Percentiles rank a stretch among this genome's conserved stretches.
Evolutionary conservation across 495 filamentous ascomycete genomes (phyloP).

Genomic region (Trichoderma orchidacearum): DNA sequence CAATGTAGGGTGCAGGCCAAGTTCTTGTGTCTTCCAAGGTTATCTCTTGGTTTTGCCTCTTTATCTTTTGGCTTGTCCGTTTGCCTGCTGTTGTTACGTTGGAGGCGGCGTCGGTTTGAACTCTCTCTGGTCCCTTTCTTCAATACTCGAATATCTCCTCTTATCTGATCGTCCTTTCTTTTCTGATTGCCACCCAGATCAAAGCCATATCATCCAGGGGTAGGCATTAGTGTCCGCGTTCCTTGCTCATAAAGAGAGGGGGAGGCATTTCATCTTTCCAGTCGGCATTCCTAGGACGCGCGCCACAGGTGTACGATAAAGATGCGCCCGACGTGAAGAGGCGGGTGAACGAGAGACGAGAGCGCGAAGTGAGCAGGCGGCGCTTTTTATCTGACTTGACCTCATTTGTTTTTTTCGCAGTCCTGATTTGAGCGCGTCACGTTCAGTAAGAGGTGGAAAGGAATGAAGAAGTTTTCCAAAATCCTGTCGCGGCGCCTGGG

Average conservation of each 20-base stretch:
- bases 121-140: too few relatives aligned
- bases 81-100: too few relatives aligned
- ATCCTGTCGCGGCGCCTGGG: neutral
- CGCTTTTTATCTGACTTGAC: neutral
- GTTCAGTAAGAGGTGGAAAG: neutral
- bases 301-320: neutral
- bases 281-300: neutral
- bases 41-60: neutral
- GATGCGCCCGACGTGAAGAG: neutral
- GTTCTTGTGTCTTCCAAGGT: too few relatives aligned
- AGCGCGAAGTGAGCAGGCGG: neutral
- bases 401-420: neutral
- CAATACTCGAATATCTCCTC: too few relatives aligned
- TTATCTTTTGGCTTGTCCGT: too few relatives aligned
- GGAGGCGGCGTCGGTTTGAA: too few relatives aligned
- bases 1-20: neutral
- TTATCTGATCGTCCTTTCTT: too few relatives aligned
- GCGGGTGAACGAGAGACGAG: neutral
- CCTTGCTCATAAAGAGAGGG: too few relatives aligned
- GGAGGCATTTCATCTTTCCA: neutral
- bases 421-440: neutral
- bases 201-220: too few relatives aligned
- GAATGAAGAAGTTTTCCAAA: slow-evolving; percentile 2
- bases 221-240: too few relatives aligned
- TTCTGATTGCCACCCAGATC: too few relatives aligned